A percentile compares a stretch with the other conserved stretches of the same genome.
These are phyloP conservation scores for Lumnitzera racemosa DNA, from an alignment of 345 rosid genomes.

Conservation along the genomic window DNA sequence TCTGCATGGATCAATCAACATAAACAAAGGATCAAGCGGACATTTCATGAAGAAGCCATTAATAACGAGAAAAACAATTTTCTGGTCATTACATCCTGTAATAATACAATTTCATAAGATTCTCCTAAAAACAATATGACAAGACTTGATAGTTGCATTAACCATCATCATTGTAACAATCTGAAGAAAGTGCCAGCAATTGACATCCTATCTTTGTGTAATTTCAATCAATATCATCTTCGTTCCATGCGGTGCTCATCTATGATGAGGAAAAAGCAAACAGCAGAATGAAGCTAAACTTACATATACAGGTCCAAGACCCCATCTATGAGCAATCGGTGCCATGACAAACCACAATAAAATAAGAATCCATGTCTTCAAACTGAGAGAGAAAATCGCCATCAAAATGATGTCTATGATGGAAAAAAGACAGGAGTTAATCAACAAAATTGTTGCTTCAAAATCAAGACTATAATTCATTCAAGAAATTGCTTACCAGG, in stretches of 20 bases:
- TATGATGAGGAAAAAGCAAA: neutral
- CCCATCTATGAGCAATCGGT: slow-evolving; percentile 75
- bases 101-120: no score
- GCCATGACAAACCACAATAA: slow-evolving; percentile 74
- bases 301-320: slow-evolving; percentile 77
- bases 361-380: slow-evolving; percentile 52
- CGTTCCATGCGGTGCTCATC: neutral
- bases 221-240: no score
- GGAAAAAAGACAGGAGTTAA: slow-evolving; percentile 9
- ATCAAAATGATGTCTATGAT: slow-evolving; percentile 64
- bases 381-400: slow-evolving; percentile 63
- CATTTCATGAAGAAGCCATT: no score
- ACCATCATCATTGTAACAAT: no score
- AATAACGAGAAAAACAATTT: no score
- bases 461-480: slow-evolving; percentile 4
- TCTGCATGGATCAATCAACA: no score
- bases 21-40: no score
- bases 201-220: no score
- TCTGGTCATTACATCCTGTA: no score
- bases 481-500: slow-evolving; percentile 46
- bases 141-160: no score
- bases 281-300: slow-evolving; percentile 25
- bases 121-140: no score
- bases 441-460: slow-evolving; percentile 11
- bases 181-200: no score